These are phyloP conservation scores for Saccharomycopsis hybrid DNA, from an alignment of 1,139 yeast species.

Conservation along the genomic window DNA sequence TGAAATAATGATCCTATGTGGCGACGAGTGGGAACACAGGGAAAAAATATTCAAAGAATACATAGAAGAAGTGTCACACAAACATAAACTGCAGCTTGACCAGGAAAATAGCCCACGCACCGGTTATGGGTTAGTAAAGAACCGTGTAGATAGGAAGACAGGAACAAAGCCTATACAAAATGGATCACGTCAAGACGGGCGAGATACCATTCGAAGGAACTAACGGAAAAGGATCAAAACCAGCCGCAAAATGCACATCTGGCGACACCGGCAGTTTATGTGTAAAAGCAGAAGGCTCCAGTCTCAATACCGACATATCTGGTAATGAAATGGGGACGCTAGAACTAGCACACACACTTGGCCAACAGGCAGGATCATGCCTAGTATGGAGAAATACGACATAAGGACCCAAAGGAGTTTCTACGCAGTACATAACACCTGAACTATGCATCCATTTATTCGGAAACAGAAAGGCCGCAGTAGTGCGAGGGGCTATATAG, in stretches of 20 bases:
- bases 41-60: conserved; percentile 7
- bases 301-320: conserved; percentile 1
- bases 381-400: conserved; percentile 6
- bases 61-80: conserved; percentile 5
- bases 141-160: not conserved
- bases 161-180: conserved; percentile 4
- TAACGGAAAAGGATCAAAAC: conserved; percentile 2
- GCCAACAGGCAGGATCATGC: conserved; percentile 9
- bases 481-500: conserved; percentile 9
- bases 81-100: conserved; percentile 5
- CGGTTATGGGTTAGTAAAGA: conserved; percentile 2
- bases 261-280: conserved; percentile 8
- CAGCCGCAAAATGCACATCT: not conserved
- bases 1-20: not conserved
- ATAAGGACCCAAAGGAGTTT: conserved; percentile 11
- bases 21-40: conserved; percentile 5
- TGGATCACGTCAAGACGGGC: conserved; percentile 3
- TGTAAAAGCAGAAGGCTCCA: not conserved
- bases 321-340: conserved; percentile 7
- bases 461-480: conserved; percentile 3
- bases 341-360: conserved; percentile 10
- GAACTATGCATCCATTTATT: conserved; percentile 11
- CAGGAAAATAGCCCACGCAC: not conserved
- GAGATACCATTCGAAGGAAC: conserved; percentile 7
- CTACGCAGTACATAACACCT: conserved; percentile 10